Conservation (phyloP, 208 protist species). For the Leishmania amazonensis region DNA sequence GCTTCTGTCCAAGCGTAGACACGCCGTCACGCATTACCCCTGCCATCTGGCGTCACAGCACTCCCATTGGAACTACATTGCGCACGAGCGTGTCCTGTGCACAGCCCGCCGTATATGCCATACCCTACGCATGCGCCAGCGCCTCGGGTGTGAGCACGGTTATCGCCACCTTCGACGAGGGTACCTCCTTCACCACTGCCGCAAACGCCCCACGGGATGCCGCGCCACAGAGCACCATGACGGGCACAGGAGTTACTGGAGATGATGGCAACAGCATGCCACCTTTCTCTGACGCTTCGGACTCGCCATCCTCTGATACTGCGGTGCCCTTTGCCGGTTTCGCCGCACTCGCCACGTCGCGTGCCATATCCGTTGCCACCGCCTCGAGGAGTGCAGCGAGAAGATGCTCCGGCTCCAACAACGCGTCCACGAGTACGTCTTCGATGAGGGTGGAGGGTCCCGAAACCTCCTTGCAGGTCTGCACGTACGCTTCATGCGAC, state of each 20-base stretch:
- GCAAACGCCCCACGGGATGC: conserved; percentile 17
- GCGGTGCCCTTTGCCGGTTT: neutral
- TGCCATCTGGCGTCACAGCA: neutral
- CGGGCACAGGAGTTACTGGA: neutral
- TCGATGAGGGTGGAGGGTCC: conserved; percentile 11
- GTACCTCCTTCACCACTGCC: conserved; percentile 20
- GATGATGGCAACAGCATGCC: neutral
- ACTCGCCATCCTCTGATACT: conserved; percentile 5
- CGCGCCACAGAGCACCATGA: conserved; percentile 33
- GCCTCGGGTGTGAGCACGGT: conserved; percentile 11
- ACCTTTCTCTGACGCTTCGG: neutral
- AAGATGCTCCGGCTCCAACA: conserved; percentile 46
- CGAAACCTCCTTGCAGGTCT: neutral
- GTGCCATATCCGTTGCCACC: neutral
- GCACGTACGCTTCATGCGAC: neutral
- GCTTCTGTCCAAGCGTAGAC: neutral
- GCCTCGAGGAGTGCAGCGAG: conserved; percentile 38
- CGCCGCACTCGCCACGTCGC: neutral
- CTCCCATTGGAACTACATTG: neutral
- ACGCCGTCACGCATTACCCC: neutral
- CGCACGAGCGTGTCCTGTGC: neutral
- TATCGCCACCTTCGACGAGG: conserved; percentile 6
- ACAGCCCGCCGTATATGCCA: neutral
- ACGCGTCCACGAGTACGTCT: conserved; percentile 33
- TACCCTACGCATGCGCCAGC: neutral